A percentile compares a stretch with the other conserved stretches of the same genome.
These are phyloP conservation scores for Quercus ilex DNA, from an alignment of 306 rosid species.

Conservation along the genomic window DNA sequence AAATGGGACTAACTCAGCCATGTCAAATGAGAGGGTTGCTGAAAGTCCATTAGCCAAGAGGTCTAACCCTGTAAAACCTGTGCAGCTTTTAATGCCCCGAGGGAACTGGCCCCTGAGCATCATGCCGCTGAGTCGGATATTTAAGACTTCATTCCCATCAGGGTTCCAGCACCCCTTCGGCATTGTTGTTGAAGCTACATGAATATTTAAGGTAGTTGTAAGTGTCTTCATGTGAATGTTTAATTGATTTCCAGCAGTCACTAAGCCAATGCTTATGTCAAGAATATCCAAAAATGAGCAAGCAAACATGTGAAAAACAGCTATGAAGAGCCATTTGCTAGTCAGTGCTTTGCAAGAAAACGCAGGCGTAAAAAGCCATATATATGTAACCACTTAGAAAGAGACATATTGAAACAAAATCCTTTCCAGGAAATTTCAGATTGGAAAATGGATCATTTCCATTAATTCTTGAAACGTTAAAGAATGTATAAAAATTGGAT, in stretches of 20 bases:
- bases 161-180: neutral
- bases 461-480: accelerated
- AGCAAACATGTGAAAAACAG: neutral
- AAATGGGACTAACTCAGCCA: neutral
- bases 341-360: too few species aligned
- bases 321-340: too few species aligned
- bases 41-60: constrained; percentile 52
- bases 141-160: constrained; percentile 66
- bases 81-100: constrained; percentile 34
- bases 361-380: too few species aligned
- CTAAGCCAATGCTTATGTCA: constrained; percentile 37
- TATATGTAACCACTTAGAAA: too few species aligned
- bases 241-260: constrained; percentile 39
- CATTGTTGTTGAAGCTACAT: too few species aligned
- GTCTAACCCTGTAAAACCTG: constrained; percentile 73
- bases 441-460: too few species aligned
- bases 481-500: too few species aligned
- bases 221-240: too few species aligned
- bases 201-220: too few species aligned
- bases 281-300: constrained; percentile 35
- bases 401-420: too few species aligned
- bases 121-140: constrained; percentile 49
- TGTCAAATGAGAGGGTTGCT: constrained; percentile 47
- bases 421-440: too few species aligned
- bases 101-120: constrained; percentile 78